Conservation (phyloP, 176 grass and related monocot species). For the Triticum aestivum region IWGSC_CS_RefSeq_v2.1 NC_057802.1:158361322-158361821, state of each 20-base stretch:
- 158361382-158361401: neutral
- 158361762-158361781: neutral
- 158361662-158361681: neutral
- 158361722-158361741: neutral
- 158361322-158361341: neutral
- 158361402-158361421: neutral
- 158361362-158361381: neutral
- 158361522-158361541: conserved; percentile 90
- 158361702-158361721: neutral
- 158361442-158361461: neutral
- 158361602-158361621: conserved; percentile 56
- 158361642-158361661: conserved; percentile 63
- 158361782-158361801: too few relatives aligned
- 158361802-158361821: neutral
- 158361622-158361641: conserved; percentile 82
- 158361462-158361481: neutral
- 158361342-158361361: neutral
- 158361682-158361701: neutral
- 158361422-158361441: neutral
- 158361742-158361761: neutral
- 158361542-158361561: conserved; percentile 86
- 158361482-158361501: neutral
- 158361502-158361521: conserved; percentile 53
- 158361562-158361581: conserved; percentile 74
- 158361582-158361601: conserved; percentile 87